Evolutionary conservation across 2,329 filamentous ascomycete genomes (phyloP).

Genomic region (Talaromyces verruculosus): DNA sequence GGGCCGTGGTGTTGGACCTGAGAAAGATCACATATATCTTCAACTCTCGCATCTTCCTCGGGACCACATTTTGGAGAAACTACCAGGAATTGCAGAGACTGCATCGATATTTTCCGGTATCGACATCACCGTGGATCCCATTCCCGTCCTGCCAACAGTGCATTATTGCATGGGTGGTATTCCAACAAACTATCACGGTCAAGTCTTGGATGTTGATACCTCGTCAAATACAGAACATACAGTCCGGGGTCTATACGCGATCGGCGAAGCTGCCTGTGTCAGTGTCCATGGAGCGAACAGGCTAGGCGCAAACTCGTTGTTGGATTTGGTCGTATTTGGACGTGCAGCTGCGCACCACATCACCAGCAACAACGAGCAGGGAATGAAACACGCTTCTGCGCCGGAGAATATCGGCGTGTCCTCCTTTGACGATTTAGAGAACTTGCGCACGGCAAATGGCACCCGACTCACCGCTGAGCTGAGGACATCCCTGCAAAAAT

Average conservation of each 20-base stretch:
- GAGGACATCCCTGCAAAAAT: constrained; percentile 94
- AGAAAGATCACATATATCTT: constrained; percentile 98
- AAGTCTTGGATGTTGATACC: constrained; percentile 87
- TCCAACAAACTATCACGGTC: constrained; percentile 93
- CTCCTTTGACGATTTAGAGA: constrained; percentile 81
- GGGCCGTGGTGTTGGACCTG: constrained; percentile 90
- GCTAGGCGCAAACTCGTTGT: constrained; percentile 94
- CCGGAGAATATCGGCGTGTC: constrained; percentile 80
- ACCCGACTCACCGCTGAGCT: constrained; percentile 83
- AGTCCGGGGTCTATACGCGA: constrained; percentile 92
- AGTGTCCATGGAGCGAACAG: constrained; percentile 98
- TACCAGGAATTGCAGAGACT: constrained; percentile 97
- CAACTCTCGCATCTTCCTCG: constrained; percentile 93
- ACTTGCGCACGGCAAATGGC: constrained; percentile 78
- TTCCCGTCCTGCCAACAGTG: constrained; percentile 91
- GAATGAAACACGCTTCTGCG: constrained; percentile 76
- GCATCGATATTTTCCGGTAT: constrained; percentile 96
- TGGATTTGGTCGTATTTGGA: constrained; percentile 96
- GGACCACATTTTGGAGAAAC: constrained; percentile 90
- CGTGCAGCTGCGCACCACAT: constrained; percentile 97
- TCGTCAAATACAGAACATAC: constrained; percentile 75
- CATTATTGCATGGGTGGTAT: constrained; percentile 99
- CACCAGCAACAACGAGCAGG: constrained; percentile 83
- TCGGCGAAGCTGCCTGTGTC: constrained; percentile 94
- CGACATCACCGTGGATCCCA: constrained; percentile 94